phyloP scores from a whole-genome alignment of 2,329 filamentous ascomycete genomes.

The Tolypocladium tropicale region DNA sequence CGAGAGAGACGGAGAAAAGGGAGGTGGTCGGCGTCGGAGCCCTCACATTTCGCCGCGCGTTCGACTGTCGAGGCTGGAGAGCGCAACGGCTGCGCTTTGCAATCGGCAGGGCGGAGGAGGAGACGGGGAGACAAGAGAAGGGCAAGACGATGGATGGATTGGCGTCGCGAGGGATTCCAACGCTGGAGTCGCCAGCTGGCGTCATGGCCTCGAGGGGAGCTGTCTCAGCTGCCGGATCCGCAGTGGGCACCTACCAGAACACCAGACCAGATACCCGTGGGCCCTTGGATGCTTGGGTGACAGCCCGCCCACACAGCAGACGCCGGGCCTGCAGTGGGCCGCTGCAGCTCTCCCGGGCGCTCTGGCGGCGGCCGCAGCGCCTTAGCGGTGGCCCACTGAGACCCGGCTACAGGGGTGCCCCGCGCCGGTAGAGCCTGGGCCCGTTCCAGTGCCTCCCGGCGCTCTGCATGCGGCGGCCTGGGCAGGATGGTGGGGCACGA shows the following conservation, averaged over 20 bases:
- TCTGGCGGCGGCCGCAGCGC: background rate
- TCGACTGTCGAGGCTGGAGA: background rate
- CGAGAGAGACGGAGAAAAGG: background rate
- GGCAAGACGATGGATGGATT: background rate
- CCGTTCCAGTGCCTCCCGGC: background rate
- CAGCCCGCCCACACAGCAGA: too few relatives aligned
- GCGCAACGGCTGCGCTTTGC: background rate
- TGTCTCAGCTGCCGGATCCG: background rate
- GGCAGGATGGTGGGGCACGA: conserved; percentile 8
- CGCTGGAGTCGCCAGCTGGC: background rate
- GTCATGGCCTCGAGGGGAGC: background rate
- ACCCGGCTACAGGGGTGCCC: background rate
- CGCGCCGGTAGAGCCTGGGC: background rate
- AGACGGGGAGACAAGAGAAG: background rate
- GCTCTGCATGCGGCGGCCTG: too few relatives aligned
- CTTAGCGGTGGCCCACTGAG: background rate
- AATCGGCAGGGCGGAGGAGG: background rate
- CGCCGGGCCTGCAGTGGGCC: background rate
- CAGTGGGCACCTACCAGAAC: too few relatives aligned
- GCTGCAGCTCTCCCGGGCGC: background rate
- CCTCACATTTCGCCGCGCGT: background rate
- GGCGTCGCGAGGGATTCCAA: background rate
- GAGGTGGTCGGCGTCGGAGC: background rate
- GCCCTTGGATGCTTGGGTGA: too few relatives aligned
- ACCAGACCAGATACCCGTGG: too few relatives aligned